Evolutionary conservation across 78 protist genomes (phyloP).

Genomic region (Pigoraptor vietnamica): DNA sequence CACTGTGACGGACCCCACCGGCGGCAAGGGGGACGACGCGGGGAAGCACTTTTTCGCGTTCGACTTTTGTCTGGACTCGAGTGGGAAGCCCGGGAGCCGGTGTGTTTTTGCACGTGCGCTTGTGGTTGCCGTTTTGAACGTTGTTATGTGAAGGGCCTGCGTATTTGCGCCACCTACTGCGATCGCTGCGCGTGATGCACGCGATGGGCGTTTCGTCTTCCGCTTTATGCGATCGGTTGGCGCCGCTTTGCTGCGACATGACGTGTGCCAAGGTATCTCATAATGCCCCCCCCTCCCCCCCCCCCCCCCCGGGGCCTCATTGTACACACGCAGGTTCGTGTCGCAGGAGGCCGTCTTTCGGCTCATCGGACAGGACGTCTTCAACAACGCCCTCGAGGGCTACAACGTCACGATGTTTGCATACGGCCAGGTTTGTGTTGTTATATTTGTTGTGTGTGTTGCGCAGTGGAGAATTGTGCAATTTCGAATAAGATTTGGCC

Average conservation of each 20-base stretch:
- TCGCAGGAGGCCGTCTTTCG: slow-evolving; percentile 22
- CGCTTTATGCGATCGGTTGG: too few species aligned
- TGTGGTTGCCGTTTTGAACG: too few species aligned
- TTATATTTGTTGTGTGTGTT: not conserved
- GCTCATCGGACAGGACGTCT: not conserved
- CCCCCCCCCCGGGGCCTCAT: too few species aligned
- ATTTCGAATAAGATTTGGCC: too few species aligned
- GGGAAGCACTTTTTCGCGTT: not conserved
- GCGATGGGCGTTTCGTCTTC: too few species aligned
- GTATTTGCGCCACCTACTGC: too few species aligned
- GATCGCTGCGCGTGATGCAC: too few species aligned
- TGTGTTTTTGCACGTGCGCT: not conserved
- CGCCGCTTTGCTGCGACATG: too few species aligned
- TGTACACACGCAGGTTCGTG: slow-evolving; percentile 37
- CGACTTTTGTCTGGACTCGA: not conserved
- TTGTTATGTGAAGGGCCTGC: too few species aligned
- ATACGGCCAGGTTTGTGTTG: slow-evolving; percentile 29
- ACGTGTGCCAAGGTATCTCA: too few species aligned
- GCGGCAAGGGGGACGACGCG: not conserved
- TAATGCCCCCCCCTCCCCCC: too few species aligned
- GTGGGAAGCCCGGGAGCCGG: not conserved
- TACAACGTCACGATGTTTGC: slow-evolving; percentile 57
- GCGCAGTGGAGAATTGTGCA: not conserved
- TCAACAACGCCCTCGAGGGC: slow-evolving; percentile 16
- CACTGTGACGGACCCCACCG: not conserved